Conservation (phyloP, 768 basidiomycete species). For the Mycena polygramma region DNA sequence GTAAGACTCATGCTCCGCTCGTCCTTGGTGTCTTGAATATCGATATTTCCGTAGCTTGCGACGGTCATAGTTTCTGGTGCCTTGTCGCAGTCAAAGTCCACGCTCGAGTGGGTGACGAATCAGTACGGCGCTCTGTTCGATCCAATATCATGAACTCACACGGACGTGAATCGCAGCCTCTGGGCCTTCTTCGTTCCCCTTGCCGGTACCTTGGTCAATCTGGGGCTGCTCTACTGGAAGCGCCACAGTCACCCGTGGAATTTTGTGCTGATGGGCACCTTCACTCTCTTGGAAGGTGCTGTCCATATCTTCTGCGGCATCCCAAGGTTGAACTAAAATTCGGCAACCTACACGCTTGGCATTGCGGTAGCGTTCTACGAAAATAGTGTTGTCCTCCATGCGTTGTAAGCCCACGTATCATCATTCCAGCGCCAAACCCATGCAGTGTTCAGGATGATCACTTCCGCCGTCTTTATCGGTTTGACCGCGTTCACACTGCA, state of each 20-base stretch:
- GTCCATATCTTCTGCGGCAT: not conserved
- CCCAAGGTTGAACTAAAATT: not conserved
- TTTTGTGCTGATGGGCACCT: conserved; percentile 84
- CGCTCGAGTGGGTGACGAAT: conserved; percentile 77
- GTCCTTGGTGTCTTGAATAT: not conserved
- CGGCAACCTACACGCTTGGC: conserved; percentile 71
- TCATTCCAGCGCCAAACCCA: too few species aligned
- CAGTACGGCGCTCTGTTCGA: conserved; percentile 67
- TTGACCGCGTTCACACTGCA: too few species aligned
- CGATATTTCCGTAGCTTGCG: conserved; percentile 58
- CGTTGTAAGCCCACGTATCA: conserved; percentile 76
- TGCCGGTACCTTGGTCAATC: conserved; percentile 81
- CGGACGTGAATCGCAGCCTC: conserved; percentile 52
- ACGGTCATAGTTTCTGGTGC: conserved; percentile 82
- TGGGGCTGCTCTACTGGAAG: conserved; percentile 91
- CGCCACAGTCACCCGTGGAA: conserved; percentile 94
- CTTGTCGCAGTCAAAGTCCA: conserved; percentile 72
- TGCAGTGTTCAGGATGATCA: too few species aligned
- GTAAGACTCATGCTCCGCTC: too few species aligned
- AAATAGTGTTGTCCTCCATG: conserved; percentile 85
- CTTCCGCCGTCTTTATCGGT: too few species aligned
- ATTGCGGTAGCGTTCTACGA: conserved; percentile 84
- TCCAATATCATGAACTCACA: not conserved
- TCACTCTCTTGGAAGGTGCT: conserved; percentile 84
- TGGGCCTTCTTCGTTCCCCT: conserved; percentile 88